Evolutionary conservation across 345 rosid species (phyloP).

Genomic region (Garcia nutans): DNA sequence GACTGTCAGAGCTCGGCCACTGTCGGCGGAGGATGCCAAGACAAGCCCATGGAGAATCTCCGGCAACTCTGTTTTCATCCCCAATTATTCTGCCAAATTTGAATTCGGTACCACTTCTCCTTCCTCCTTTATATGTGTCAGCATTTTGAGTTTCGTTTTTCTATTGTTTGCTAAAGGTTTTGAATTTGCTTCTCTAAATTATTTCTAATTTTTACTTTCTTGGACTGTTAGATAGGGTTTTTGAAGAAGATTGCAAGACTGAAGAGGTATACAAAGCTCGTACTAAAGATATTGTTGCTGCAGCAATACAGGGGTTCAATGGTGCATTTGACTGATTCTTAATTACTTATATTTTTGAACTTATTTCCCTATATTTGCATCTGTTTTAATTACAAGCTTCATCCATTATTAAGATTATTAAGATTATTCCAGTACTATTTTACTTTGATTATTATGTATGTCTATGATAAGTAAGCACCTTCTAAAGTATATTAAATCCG

Average conservation of each 20-base stretch:
- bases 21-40: conserved; percentile 70
- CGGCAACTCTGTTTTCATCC: conserved; percentile 59
- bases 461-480: too few species aligned
- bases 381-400: too few species aligned
- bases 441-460: too few species aligned
- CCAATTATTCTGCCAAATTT: conserved; percentile 53
- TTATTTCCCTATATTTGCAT: too few species aligned
- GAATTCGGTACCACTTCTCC: conserved; percentile 56
- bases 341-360: background rate
- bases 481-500: background rate
- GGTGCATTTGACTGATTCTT: conserved; percentile 37
- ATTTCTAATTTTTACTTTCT: background rate
- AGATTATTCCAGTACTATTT: too few species aligned
- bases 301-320: conserved; percentile 89
- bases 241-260: conserved; percentile 66
- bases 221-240: conserved; percentile 49
- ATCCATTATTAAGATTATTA: too few species aligned
- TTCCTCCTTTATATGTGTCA: background rate
- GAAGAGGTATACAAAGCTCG: conserved; percentile 65
- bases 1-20: conserved; percentile 75
- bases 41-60: conserved; percentile 81
- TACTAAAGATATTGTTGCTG: conserved; percentile 70
- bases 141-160: background rate
- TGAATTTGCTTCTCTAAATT: too few species aligned
- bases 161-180: background rate